These are phyloP conservation scores for Parachaetomium inaequale DNA, from an alignment of 495 filamentous ascomycete genomes.

Conservation along the genomic window DNA sequence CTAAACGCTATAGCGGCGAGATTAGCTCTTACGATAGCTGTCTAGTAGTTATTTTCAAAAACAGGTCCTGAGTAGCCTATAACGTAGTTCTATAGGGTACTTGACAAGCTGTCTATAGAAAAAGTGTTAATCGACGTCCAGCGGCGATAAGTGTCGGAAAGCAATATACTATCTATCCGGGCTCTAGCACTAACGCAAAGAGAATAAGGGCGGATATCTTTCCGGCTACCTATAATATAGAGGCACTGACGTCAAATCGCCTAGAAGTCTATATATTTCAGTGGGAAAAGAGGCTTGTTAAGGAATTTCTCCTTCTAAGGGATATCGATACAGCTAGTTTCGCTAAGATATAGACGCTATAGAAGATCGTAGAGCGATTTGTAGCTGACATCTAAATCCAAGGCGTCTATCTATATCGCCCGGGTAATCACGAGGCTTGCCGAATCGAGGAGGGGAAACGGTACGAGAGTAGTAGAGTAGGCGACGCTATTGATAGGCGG, in stretches of 20 bases:
- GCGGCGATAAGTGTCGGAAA: constrained; percentile 6
- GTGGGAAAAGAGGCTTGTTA: constrained; percentile 16
- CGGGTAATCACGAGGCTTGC: constrained; percentile 13
- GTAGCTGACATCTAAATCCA: constrained; percentile 14
- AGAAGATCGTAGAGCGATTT: constrained; percentile 15
- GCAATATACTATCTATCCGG: constrained; percentile 17
- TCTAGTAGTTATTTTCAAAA: constrained; percentile 13
- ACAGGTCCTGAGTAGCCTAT: constrained; percentile 8
- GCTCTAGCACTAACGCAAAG: constrained; percentile 18
- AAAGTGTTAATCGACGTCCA: constrained; percentile 12
- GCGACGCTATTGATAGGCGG: constrained; percentile 10
- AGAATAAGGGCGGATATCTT: constrained; percentile 15
- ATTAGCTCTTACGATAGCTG: constrained; percentile 4
- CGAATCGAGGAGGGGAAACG: constrained; percentile 14
- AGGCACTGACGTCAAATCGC: constrained; percentile 6
- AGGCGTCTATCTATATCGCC: constrained; percentile 13
- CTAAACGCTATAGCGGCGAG: constrained; percentile 1
- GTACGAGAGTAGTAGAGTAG: constrained; percentile 17
- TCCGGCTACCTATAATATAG: constrained; percentile 12
- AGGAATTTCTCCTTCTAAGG: constrained; percentile 19
- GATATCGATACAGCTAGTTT: constrained; percentile 12
- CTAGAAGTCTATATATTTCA: constrained; percentile 8
- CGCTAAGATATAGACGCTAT: constrained; percentile 8
- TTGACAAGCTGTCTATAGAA: constrained; percentile 7
- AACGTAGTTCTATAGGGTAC: constrained; percentile 14